Evolutionary conservation across 2,329 filamentous ascomycete genomes (phyloP).

Genomic region (Chaetomium strumarium): DNA sequence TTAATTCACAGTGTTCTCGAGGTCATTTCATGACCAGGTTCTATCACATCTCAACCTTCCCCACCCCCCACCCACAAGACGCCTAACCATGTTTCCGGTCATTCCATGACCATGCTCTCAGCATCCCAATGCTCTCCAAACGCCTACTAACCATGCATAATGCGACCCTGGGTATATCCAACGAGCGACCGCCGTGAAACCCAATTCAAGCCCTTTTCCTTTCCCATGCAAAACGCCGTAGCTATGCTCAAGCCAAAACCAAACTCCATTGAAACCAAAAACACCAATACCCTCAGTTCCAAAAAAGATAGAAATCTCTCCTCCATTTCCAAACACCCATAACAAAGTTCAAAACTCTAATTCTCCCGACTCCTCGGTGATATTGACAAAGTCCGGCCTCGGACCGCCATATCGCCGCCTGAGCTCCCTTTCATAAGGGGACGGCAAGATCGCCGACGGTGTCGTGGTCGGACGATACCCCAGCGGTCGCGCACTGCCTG

Average conservation of each 20-base stretch:
- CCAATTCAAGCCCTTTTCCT: background rate
- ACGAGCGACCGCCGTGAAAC: slow-evolving; percentile 1
- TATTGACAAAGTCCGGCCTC: slow-evolving; percentile 23
- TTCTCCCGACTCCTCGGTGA: slow-evolving; percentile 21
- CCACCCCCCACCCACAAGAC: background rate
- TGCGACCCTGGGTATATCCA: slow-evolving; percentile 20
- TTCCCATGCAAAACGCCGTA: background rate
- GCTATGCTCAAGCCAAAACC: background rate
- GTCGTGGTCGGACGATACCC: slow-evolving; percentile 21
- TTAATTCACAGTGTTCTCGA: background rate
- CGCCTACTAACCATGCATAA: slow-evolving; percentile 11
- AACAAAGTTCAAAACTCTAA: slow-evolving; percentile 5
- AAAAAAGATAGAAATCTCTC: background rate
- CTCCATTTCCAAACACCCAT: background rate
- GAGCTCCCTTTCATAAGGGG: slow-evolving; percentile 23
- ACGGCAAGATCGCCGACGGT: slow-evolving; percentile 23
- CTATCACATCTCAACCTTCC: background rate
- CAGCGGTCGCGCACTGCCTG: slow-evolving; percentile 12
- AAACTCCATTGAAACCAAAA: background rate
- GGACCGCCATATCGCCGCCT: slow-evolving; percentile 15
- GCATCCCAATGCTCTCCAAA: background rate
- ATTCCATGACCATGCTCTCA: background rate
- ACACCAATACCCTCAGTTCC: background rate
- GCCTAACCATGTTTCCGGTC: background rate
- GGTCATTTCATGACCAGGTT: background rate